Evolutionary conservation across 129 eudicot genomes (phyloP).

Genomic region (Oenanthe sinensis): DNA sequence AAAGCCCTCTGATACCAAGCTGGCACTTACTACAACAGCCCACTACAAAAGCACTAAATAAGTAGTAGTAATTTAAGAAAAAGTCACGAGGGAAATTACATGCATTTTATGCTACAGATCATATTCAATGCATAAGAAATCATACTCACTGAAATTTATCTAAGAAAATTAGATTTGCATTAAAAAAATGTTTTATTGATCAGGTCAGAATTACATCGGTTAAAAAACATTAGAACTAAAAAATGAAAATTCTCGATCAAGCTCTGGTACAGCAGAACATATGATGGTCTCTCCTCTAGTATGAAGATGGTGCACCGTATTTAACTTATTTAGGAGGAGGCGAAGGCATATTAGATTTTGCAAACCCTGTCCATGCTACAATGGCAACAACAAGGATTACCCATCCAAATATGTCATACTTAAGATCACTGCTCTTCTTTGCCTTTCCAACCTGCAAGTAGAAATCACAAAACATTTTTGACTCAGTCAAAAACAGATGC

Average conservation of each 20-base stretch:
- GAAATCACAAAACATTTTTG: background rate
- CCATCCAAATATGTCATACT: slow-evolving; percentile 12
- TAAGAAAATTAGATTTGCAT: background rate
- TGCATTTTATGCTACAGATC: background rate
- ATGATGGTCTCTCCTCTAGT: background rate
- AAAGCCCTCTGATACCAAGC: background rate
- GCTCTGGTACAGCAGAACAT: background rate
- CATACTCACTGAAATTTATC: background rate
- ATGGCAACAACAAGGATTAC: slow-evolving; percentile 5
- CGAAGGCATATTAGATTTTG: slow-evolving; percentile 5
- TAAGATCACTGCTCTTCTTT: slow-evolving; percentile 7
- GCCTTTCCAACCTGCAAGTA: background rate
- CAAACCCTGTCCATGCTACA: slow-evolving; percentile 7
- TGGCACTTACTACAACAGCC: background rate
- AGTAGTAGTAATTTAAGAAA: background rate
- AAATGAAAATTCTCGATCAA: background rate
- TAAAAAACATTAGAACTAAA: slow-evolving; percentile 1
- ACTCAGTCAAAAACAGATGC: background rate
- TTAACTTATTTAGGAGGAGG: background rate
- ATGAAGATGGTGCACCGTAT: background rate
- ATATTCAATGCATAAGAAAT: background rate
- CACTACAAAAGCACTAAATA: background rate
- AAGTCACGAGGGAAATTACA: background rate
- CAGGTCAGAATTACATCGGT: background rate
- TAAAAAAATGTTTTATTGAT: background rate